A percentile compares a stretch with the other conserved stretches of the same genome.
These are phyloP conservation scores for Raffaelea arxii DNA, from an alignment of 2,329 filamentous ascomycete species.

Conservation along the genomic window DNA sequence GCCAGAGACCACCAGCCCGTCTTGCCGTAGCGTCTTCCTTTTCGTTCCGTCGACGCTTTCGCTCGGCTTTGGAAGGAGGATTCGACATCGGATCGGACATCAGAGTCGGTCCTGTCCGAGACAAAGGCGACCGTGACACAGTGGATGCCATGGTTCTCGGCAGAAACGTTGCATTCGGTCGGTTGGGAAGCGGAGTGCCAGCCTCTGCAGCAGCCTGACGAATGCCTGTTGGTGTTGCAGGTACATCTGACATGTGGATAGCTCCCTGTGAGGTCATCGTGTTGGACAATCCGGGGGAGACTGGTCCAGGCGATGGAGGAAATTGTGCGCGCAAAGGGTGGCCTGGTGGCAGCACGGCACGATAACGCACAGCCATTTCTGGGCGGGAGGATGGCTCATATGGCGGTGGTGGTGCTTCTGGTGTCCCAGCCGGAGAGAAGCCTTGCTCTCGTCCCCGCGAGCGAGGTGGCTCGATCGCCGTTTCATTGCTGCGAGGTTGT, in stretches of 20 bases:
- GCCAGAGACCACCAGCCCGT: slow-evolving; percentile 52
- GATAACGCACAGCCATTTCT: slow-evolving; percentile 37
- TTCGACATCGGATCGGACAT: slow-evolving; percentile 17
- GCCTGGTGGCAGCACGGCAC: slow-evolving; percentile 47
- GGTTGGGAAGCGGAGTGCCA: slow-evolving; percentile 28
- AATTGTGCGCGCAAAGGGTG: slow-evolving; percentile 36
- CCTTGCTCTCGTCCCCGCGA: too few species aligned
- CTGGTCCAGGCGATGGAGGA: slow-evolving; percentile 49
- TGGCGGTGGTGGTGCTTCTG: slow-evolving; percentile 42
- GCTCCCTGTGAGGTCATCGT: slow-evolving; percentile 54
- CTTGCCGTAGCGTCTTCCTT: slow-evolving; percentile 54
- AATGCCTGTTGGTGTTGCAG: slow-evolving; percentile 34
- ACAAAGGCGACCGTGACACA: background rate
- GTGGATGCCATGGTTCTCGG: slow-evolving; percentile 23
- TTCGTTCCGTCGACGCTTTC: slow-evolving; percentile 46
- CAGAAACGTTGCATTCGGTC: slow-evolving; percentile 34
- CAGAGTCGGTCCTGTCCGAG: background rate
- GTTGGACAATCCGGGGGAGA: slow-evolving; percentile 51
- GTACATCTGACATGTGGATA: slow-evolving; percentile 51
- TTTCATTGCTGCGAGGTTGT: background rate
- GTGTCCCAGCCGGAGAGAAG: background rate
- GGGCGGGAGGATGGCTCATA: slow-evolving; percentile 40
- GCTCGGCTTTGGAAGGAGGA: slow-evolving; percentile 34
- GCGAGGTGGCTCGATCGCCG: too few species aligned
- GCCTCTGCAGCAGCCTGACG: slow-evolving; percentile 11